Base-by-base conservation (phyloP, 1,284 basidiomycete genomes). In the Filobasidium uniguttulatum region DNA sequence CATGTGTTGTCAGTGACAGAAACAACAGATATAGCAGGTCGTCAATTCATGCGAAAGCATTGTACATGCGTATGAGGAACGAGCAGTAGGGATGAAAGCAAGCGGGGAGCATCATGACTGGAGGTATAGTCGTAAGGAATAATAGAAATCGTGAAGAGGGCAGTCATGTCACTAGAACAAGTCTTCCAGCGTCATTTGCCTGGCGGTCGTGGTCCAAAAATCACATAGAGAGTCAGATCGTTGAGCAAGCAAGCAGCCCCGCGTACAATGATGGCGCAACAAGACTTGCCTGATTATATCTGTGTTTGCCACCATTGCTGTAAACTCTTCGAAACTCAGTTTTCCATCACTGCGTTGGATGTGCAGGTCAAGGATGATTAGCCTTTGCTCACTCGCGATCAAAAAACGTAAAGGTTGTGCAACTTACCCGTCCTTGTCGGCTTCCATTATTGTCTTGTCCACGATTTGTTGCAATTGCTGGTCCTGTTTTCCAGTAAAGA, bases 401-500 rank as follows among this genome's bases (percentile, higher is more conserved):
- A 23, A 25, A 20, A 5, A 25, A 34, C 12, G 5, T n/a, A n/a
- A n/a, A n/a, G n/a, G n/a, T n/a, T n/a, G n/a, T 28, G 31, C 14
- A 20, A 53, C 71, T 56, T 52, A 73, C 71, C 76, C 89, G 64
- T 99, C 89, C 67, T 88, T 85, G 67, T 99, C 93, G 15, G 91
- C 93, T 71, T 98, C 93, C 88, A 98, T 93, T 67, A 99, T 98
- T 15, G 93, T 98, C 75, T 99, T 99, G 72, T 99, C 94, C 9
- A 98, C 94, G 58, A 99, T 99, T 70, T 98, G 93, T 69, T 99
- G 94, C 57, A 98, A 72, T 74, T 98, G 94, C 67, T 94, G 87
- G 69, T 99, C 94, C 84, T 88, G 58, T 45, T 51, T 35, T n/a
- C 26, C n/a, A n/a, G 3, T 23, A 23, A 28, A 46, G 29, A 9